Base-by-base conservation (phyloP, 2,329 filamentous ascomycete species). In the Aureobasidium sp. region DNA sequence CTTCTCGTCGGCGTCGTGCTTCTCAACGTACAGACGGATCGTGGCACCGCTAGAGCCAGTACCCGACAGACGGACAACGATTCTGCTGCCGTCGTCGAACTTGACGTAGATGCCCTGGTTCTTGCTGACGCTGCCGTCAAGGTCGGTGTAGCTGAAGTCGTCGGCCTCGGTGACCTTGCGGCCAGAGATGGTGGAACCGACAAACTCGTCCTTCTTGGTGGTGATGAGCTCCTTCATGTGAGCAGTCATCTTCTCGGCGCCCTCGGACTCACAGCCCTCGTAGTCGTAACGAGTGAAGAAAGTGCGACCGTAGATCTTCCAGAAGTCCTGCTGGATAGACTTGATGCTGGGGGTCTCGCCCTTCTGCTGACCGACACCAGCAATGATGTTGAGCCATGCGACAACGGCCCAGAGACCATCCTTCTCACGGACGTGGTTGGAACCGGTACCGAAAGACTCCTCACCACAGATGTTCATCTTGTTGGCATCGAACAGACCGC, bases 241-340 rank as follows among this genome's bases (percentile, higher is more conserved):
- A 60, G 84, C 86, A 47, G 96, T 88, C 62, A 99, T 86, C 79
- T 95, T 93, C 78, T 88, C 89, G 64, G 94, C 94, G 42, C 89
- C 92, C 9, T 93, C 90, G 49, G 86, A 88, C 78, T 96, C 91
- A 66, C 95, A 91, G 67, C 95, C 84, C 78, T 99, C 94, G 77
- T 96, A 99, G 77, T 99, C 94, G 77, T 97, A 97, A 65, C 94
- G 90, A 45, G 94, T 99, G 83, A 99, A 99, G 82, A 97, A 99
- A 33, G 92, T 96, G 62, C 94, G 91, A 70, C 94, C 94, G 74
- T 99, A 99, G 61, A 85, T 89, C 70, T 84, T 83, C 94, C 94
- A 99, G 84, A 99, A 97, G 73, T 96, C 90, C 69, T 90, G 85
- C 78, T 99, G 94, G 74, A 99, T 96, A 75, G 92, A 88, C 71